A percentile compares a stretch with the other conserved stretches of the same genome.
Conservation (phyloP, 1,284 basidiomycete species). For the Trametes polyzona region DNA sequence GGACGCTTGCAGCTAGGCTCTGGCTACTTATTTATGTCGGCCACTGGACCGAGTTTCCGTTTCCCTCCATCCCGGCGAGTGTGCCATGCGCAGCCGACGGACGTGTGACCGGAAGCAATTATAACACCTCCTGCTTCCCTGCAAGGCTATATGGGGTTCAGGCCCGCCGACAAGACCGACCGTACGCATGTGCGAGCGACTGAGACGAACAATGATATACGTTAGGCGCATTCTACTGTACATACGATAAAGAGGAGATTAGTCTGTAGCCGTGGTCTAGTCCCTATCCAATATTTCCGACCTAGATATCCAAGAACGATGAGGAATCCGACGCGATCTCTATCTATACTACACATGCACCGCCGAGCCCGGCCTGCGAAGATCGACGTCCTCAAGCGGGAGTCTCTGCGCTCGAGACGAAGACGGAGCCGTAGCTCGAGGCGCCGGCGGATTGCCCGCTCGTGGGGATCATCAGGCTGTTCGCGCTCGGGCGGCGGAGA, state of each 20-base stretch:
- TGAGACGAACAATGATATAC: neutral
- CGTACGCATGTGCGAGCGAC: too few relatives aligned
- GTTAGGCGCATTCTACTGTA: slow-evolving; percentile 19
- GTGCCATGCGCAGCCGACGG: too few relatives aligned
- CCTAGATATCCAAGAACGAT: slow-evolving; percentile 4
- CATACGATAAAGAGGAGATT: slow-evolving; percentile 22
- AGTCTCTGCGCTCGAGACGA: neutral
- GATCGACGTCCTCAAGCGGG: neutral
- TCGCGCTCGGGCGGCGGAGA: slow-evolving; percentile 27
- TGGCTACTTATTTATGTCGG: too few relatives aligned
- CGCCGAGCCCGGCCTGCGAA: neutral
- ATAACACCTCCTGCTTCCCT: too few relatives aligned
- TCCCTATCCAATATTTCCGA: neutral
- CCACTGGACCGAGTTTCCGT: too few relatives aligned
- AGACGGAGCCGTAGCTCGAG: slow-evolving; percentile 14
- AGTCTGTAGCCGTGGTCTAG: slow-evolving; percentile 7
- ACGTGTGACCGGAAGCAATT: too few relatives aligned
- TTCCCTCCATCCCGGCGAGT: too few relatives aligned
- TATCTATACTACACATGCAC: neutral
- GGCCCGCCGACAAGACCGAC: too few relatives aligned
- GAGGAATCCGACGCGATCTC: neutral
- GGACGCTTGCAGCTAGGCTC: too few relatives aligned
- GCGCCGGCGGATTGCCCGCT: slow-evolving; percentile 9
- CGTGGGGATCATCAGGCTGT: slow-evolving; percentile 1
- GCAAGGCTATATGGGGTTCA: too few relatives aligned